Percentiles rank a stretch among this genome's conserved stretches.
These are phyloP conservation scores for Ensete glaucum DNA, from an alignment of 176 grass and related monocot species.

Conservation along the genomic window DNA sequence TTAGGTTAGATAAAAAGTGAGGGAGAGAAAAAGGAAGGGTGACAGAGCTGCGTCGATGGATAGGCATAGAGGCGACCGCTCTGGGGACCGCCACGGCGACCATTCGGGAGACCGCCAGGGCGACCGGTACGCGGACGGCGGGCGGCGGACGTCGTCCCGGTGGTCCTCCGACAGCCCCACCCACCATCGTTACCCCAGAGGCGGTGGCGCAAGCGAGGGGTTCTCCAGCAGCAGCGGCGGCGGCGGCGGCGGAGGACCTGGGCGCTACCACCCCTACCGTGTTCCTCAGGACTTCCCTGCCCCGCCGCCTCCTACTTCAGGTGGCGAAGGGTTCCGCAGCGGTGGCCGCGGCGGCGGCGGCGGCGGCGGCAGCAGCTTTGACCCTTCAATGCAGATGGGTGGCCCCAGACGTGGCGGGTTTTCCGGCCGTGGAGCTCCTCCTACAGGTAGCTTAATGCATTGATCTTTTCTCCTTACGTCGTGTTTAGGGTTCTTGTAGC, in stretches of 20 bases:
- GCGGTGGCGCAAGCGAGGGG: slow-evolving; percentile 13
- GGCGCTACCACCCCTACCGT: slow-evolving; percentile 22
- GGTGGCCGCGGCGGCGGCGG: not conserved
- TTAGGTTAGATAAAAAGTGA: no score
- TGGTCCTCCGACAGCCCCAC: slow-evolving; percentile 27
- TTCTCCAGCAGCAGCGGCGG: not conserved
- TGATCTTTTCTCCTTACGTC: not conserved
- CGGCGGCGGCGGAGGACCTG: not conserved
- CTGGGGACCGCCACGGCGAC: slow-evolving; percentile 1
- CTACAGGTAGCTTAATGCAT: not conserved
- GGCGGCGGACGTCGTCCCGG: slow-evolving; percentile 9
- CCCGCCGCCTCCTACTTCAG: not conserved
- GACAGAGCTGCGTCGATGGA: slow-evolving; percentile 1
- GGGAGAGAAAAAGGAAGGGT: no score
- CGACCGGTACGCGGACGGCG: not conserved
- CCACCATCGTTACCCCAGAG: slow-evolving; percentile 11
- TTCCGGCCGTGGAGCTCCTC: slow-evolving; percentile 15
- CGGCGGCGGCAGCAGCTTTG: not conserved
- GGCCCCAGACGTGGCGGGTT: slow-evolving; percentile 12
- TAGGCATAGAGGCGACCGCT: slow-evolving; percentile 11
- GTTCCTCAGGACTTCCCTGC: slow-evolving; percentile 10
- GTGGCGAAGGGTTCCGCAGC: slow-evolving; percentile 1
- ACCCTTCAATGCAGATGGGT: not conserved
- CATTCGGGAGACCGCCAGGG: not conserved
- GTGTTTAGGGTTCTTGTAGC: not conserved